phyloP scores from a whole-genome alignment of 2,329 filamentous ascomycete species.

The Colletotrichum liaoningense region DNA sequence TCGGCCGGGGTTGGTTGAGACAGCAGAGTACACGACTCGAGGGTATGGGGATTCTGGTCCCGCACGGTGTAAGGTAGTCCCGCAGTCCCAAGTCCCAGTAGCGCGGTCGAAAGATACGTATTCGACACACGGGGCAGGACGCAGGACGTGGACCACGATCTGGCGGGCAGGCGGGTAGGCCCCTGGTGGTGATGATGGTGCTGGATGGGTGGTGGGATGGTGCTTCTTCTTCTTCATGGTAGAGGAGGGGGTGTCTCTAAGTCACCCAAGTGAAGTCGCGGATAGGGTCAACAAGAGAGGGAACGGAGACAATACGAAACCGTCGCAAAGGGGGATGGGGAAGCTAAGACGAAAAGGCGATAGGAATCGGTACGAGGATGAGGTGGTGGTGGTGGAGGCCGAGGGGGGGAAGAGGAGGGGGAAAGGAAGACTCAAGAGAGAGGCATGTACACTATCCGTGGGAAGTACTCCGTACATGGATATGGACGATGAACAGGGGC shows the following conservation, averaged over 20 bases:
- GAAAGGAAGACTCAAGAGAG: not conserved
- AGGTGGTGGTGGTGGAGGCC: not conserved
- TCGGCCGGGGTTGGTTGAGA: slow-evolving; percentile 36
- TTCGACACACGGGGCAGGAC: slow-evolving; percentile 14
- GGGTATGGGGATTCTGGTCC: slow-evolving; percentile 25
- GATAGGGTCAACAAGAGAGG: slow-evolving; percentile 32
- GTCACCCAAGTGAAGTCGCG: slow-evolving; percentile 5
- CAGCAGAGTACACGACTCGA: slow-evolving; percentile 36
- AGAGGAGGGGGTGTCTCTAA: slow-evolving; percentile 2
- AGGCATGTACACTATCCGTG: no score
- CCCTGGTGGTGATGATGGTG: not conserved
- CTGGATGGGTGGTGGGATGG: not conserved
- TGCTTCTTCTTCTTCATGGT: not conserved
- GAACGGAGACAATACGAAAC: slow-evolving; percentile 35
- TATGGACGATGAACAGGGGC: slow-evolving; percentile 9
- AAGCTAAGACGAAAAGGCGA: slow-evolving; percentile 33
- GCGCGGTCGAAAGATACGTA: slow-evolving; percentile 23
- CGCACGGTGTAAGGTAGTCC: slow-evolving; percentile 30
- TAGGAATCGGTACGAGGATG: slow-evolving; percentile 24
- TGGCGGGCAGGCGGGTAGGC: slow-evolving; percentile 28
- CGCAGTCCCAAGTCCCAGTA: slow-evolving; percentile 28
- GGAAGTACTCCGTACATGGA: no score
- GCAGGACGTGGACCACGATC: slow-evolving; percentile 25
- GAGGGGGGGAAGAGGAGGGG: not conserved
- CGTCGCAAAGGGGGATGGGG: slow-evolving; percentile 33